Base-by-base conservation (phyloP, 768 basidiomycete species). In the Kwoniella mangroviensis region DNA sequence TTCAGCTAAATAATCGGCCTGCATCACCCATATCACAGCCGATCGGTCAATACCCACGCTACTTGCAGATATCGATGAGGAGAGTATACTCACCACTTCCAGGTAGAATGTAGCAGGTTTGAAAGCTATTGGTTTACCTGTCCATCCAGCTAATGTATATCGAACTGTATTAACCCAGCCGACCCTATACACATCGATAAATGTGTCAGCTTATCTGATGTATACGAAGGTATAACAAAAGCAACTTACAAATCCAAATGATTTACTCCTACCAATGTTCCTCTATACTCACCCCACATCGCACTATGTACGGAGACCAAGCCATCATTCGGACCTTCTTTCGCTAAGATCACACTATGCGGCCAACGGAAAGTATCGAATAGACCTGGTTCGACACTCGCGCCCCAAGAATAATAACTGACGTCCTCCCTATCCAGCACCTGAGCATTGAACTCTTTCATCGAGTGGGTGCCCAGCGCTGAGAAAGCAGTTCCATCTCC, bases 401-500 rank as follows among this genome's bases (percentile, higher is more conserved):
- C 97, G 12, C 97, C 97, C 92, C 94, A 99, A 78, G 92, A 94
- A 75, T 92, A 96, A 83, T 99, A 99, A 72, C 88, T 87, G 64
- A 98, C 90, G 24, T 87, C 88, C 1, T 87, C 85, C 0, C 90
- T 87, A 75, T 98, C 90, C 0, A 92, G 91, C 0, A 92, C 92
- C 43, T 90, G 86, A 66, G 91, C 88, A 79, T 99, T 99, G 84
- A 99, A 99, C 61, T 86, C 83, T 43, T 87, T 87, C 96, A 98
- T 99, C 70, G 89, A 89, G 34, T 90, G 89, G 9, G 90, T 83
- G 0, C 94, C 95, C 55, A 99, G 88, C 67, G 87, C 91, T 77
- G 93, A 89, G 72, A 99, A 98, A 4, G 97, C 97, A 72, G 89
- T 90, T 9, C 97, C 97, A 73, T 98, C 95, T 11, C 97, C 97